Evolutionary conservation across 495 filamentous ascomycete genomes (phyloP).

Genomic region (Penicillium pulvis): DNA sequence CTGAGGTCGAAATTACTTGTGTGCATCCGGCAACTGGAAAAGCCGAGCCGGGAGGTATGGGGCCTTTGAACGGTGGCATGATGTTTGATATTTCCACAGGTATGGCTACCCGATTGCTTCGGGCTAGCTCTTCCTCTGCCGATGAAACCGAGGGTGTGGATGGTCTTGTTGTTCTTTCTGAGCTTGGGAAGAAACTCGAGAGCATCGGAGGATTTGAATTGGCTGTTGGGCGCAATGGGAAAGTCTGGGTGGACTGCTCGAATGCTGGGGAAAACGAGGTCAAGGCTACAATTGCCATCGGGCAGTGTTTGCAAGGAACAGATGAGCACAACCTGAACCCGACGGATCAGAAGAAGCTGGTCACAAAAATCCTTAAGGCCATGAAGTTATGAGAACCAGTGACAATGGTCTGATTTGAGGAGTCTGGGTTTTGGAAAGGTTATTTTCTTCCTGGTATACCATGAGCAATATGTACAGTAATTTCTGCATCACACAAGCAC

Average conservation of each 20-base stretch:
- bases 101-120: constrained; percentile 73
- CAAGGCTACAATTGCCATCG: constrained; percentile 71
- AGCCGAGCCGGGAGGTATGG: constrained; percentile 82
- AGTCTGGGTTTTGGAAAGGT: constrained; percentile 14
- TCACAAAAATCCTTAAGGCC: constrained; percentile 63
- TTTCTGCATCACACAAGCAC: constrained; percentile 3
- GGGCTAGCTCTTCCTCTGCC: constrained; percentile 53
- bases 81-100: constrained; percentile 77
- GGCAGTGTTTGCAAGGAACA: constrained; percentile 75
- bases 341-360: constrained; percentile 79
- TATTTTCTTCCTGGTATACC: constrained; percentile 15
- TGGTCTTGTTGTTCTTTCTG: constrained; percentile 73
- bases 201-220: constrained; percentile 76
- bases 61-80: constrained; percentile 85
- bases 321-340: constrained; percentile 67
- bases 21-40: constrained; percentile 85
- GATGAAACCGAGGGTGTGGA: constrained; percentile 58
- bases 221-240: constrained; percentile 91
- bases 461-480: constrained; percentile 12
- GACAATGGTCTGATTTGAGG: constrained; percentile 11
- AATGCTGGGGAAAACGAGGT: constrained; percentile 59
- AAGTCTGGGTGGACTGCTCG: constrained; percentile 79
- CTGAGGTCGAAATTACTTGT: constrained; percentile 89
- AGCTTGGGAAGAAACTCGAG: constrained; percentile 74
- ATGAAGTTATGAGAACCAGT: constrained; percentile 40